Conservation (phyloP, 2,329 filamentous ascomycete species). For the Claviceps fusiformis region DNA sequence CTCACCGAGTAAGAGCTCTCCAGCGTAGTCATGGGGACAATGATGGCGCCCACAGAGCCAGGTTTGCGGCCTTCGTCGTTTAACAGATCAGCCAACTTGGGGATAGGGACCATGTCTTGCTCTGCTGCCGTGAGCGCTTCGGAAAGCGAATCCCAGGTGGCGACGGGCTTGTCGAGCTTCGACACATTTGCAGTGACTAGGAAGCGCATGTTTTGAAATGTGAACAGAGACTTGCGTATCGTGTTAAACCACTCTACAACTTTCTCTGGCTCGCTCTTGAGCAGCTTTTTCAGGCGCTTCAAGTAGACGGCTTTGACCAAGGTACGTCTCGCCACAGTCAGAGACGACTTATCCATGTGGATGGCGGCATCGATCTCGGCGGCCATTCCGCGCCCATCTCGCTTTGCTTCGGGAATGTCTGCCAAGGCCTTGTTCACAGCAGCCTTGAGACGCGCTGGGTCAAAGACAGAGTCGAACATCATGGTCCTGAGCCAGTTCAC, state of each 20-base stretch:
- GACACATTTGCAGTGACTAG: conserved; percentile 70
- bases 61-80: conserved; percentile 62
- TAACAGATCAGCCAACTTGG: conserved; percentile 55
- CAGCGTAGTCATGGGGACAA: conserved; percentile 82
- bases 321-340: conserved; percentile 63
- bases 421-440: conserved; percentile 69
- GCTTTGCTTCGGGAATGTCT: conserved; percentile 84
- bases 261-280: conserved; percentile 60
- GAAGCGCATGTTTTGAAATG: conserved; percentile 72
- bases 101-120: conserved; percentile 51
- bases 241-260: conserved; percentile 68
- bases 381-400: conserved; percentile 60
- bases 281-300: conserved; percentile 67
- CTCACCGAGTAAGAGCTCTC: conserved; percentile 83
- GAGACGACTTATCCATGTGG: conserved; percentile 64
- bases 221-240: conserved; percentile 63
- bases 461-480: conserved; percentile 81
- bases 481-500: conserved; percentile 76
- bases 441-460: conserved; percentile 51
- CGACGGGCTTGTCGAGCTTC: conserved; percentile 61
- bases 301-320: conserved; percentile 81
- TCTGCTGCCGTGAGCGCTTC: conserved; percentile 21
- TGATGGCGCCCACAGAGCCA: conserved; percentile 58
- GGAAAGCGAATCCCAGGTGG: conserved; percentile 54
- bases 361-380: conserved; percentile 60